Evolutionary conservation across 176 grass and related monocot genomes (phyloP).

Genomic region (Zea luxurians): DNA sequence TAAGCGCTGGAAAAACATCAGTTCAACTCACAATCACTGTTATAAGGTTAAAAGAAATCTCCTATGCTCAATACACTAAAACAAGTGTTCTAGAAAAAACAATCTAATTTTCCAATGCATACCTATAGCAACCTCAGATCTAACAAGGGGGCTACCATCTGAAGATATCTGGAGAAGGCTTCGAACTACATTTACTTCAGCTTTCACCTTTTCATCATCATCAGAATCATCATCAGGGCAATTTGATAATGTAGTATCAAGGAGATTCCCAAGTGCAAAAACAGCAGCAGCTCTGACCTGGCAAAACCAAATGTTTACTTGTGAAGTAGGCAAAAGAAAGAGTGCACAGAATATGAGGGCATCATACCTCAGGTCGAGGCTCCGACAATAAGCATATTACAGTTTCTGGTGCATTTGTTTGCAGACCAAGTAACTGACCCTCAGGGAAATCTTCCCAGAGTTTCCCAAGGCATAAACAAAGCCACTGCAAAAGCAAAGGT

Average conservation of each 20-base stretch:
- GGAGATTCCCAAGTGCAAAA: conserved; percentile 88
- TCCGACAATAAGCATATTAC: conserved; percentile 60
- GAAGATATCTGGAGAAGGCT: conserved; percentile 72
- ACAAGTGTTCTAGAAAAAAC: conserved; percentile 12
- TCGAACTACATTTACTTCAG: conserved; percentile 76
- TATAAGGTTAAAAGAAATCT: conserved; percentile 17
- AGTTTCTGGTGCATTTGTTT: conserved; percentile 59
- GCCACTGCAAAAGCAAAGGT: conserved; percentile 96
- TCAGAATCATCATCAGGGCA: conserved; percentile 67
- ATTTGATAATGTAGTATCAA: conserved; percentile 65
- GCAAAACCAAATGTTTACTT: conserved; percentile 46
- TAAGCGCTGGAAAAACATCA: conserved; percentile 74
- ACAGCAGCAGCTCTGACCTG: conserved; percentile 96
- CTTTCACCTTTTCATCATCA: conserved; percentile 87
- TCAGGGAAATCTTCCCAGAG: conserved; percentile 98
- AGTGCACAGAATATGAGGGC: conserved; percentile 22
- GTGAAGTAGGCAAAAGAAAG: conserved; percentile 28
- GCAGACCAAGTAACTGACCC: conserved; percentile 65
- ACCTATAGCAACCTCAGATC: conserved; percentile 92
- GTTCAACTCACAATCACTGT: conserved; percentile 26
- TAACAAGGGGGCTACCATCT: conserved; percentile 92
- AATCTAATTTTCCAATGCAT: conserved; percentile 26
- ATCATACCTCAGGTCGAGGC: conserved; percentile 90
- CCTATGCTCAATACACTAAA: conserved; percentile 7
- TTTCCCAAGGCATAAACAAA: conserved; percentile 95